Percentiles rank a stretch among this genome's conserved stretches.
These are phyloP conservation scores for Knoxdaviesia capensis DNA, from an alignment of 2,329 filamentous ascomycete species.

Conservation along the genomic window DNA sequence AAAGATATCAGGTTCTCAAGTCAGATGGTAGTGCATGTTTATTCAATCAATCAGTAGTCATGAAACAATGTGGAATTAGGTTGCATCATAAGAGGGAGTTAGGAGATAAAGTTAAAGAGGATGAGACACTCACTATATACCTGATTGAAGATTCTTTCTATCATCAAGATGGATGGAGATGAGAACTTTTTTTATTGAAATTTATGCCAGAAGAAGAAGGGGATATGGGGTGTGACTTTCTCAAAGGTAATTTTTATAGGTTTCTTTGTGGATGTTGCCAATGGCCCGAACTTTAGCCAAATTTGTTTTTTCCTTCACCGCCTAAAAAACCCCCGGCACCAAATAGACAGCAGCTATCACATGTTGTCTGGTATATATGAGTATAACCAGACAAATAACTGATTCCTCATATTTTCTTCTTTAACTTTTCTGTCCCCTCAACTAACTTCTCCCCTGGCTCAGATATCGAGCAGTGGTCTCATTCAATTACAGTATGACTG, in stretches of 20 bases:
- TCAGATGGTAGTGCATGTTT: conserved; percentile 67
- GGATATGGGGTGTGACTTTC: neutral
- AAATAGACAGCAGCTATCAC: no score
- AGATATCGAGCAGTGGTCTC: neutral
- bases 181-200: neutral
- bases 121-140: neutral
- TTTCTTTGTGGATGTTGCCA: neutral
- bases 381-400: neutral
- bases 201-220: neutral
- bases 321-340: neutral
- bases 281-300: neutral
- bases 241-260: neutral
- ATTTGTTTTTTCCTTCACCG: neutral
- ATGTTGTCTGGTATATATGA: no score
- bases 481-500: conserved; percentile 36
- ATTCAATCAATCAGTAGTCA: conserved; percentile 17
- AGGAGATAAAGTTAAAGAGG: neutral
- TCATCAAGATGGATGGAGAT: neutral
- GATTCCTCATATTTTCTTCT: neutral
- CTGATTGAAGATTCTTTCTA: neutral
- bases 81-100: conserved; percentile 3
- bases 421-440: neutral
- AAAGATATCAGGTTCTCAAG: conserved; percentile 5
- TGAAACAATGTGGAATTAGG: conserved; percentile 5
- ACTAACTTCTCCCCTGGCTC: neutral